Conservation (phyloP, 805 yeast genomes). For the Zygosaccharomyces bisporus region DNA sequence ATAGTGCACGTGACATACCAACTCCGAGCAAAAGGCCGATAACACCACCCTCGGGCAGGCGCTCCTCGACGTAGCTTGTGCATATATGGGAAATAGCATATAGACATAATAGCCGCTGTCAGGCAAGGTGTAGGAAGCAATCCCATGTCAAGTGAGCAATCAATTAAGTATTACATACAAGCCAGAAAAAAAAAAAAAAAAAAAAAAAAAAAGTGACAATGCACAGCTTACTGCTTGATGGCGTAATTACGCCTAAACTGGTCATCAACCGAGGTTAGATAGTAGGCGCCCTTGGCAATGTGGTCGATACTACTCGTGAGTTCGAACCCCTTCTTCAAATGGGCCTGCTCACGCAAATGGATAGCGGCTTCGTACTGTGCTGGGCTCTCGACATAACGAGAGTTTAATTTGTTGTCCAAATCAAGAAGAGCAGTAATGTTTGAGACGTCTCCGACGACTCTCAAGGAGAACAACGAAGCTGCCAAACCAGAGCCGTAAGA, state of each 20-base stretch:
- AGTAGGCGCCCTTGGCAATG: constrained; percentile 73
- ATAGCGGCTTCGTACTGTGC: constrained; percentile 77
- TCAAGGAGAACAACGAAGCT: constrained; percentile 76
- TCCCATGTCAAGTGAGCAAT: neutral
- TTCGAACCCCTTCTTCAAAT: constrained; percentile 69
- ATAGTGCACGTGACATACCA: too few species aligned
- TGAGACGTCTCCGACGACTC: constrained; percentile 76
- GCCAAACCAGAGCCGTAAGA: constrained; percentile 99
- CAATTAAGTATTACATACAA: neutral
- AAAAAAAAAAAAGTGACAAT: constrained; percentile 11
- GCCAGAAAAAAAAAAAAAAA: neutral
- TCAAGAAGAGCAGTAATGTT: constrained; percentile 60
- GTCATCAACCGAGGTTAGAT: constrained; percentile 79
- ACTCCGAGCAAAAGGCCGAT: too few species aligned
- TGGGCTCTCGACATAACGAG: constrained; percentile 68
- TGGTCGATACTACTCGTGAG: constrained; percentile 78
- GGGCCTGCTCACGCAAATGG: constrained; percentile 83
- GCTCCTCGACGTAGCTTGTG: too few species aligned
- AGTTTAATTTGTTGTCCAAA: constrained; percentile 61
- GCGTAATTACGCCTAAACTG: constrained; percentile 81
- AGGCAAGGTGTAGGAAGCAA: neutral
- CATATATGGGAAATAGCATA: neutral
- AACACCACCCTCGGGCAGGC: too few species aligned
- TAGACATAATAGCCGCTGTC: neutral
- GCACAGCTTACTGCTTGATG: constrained; percentile 48